Base-by-base conservation (phyloP, 1,139 yeast species). In the Taphrina pruni region DNA sequence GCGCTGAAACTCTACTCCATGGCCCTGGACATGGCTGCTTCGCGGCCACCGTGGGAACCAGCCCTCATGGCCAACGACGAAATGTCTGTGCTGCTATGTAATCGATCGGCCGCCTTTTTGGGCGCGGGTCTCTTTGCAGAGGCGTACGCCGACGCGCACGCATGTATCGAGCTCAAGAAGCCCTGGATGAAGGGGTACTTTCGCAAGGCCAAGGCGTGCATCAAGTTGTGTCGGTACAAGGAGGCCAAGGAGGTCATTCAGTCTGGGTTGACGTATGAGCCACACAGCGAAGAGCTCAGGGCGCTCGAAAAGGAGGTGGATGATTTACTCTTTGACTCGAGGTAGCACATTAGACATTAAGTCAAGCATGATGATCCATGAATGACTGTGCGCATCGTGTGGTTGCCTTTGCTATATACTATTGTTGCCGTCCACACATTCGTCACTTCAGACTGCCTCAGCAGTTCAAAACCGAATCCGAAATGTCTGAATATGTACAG, bases 31-130 rank as follows among this genome's bases (percentile, higher is more conserved):
- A 86, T 92, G 86, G 89, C 93, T 21, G 80, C 85, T 72, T 87
- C 90, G 74, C 85, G 98, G 77, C 87, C 92, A 45, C 88, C 90
- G 75, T 92, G 93, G 84, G 99, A 94, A 77, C 83, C 93, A 11
- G 89, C 92, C 75, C 92, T 86, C 73, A 84, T 88, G 55, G 88
- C 93, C 50, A 79, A 92, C 69, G 93, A 89, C 75, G 98, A 94
- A 77, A 80, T 90, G 69, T 84, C 88, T 62, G 82, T 86, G 75
- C 84, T 91, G 76, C 79, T 93, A 70, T 88, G 87, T 81, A 88
- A 91, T 69, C 84, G 97, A 73, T 87, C 96, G 32, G 98, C 93
- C 75, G 90, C 96, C 0, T 85, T 88, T 75, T 82, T 92, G 77
- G 84, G 88, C 75, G 81, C 84, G 70, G 83, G 86, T 67, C 81